Conservation (phyloP, 345 rosid species). For the Arabis hirsuta region DNA sequence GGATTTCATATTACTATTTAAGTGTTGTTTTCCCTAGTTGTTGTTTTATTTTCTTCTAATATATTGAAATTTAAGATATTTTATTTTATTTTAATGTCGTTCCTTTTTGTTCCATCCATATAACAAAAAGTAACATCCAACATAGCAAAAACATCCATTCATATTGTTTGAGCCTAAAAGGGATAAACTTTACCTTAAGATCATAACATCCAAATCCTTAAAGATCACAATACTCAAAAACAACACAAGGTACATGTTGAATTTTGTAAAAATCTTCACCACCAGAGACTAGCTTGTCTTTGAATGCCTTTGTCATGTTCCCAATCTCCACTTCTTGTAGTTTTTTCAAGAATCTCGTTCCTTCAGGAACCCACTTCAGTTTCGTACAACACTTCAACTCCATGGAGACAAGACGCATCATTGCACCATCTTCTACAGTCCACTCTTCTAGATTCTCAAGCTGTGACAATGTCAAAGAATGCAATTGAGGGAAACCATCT, state of each 20-base stretch:
- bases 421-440: slow-evolving; percentile 40
- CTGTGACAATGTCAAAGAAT: slow-evolving; percentile 22
- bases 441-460: slow-evolving; percentile 38
- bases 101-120: too few relatives aligned
- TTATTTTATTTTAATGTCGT: too few relatives aligned
- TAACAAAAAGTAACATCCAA: too few relatives aligned
- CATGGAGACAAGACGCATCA: slow-evolving; percentile 45
- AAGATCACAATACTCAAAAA: slow-evolving; percentile 34
- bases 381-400: slow-evolving; percentile 42
- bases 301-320: slow-evolving; percentile 53
- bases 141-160: too few relatives aligned
- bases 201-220: neutral
- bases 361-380: slow-evolving; percentile 43
- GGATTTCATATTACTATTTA: neutral
- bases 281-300: slow-evolving; percentile 44
- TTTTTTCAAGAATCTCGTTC: slow-evolving; percentile 26
- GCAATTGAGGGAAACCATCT: slow-evolving; percentile 37
- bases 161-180: too few relatives aligned
- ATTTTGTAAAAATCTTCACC: slow-evolving; percentile 56
- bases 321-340: slow-evolving; percentile 48
- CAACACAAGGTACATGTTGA: slow-evolving; percentile 50
- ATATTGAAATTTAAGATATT: too few relatives aligned
- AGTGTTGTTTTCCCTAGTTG: too few relatives aligned
- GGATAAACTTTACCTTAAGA: too few relatives aligned
- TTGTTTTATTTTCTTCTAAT: too few relatives aligned